Base-by-base conservation (phyloP, 2,329 filamentous ascomycete genomes). In the Phialophora chinensis region DNA sequence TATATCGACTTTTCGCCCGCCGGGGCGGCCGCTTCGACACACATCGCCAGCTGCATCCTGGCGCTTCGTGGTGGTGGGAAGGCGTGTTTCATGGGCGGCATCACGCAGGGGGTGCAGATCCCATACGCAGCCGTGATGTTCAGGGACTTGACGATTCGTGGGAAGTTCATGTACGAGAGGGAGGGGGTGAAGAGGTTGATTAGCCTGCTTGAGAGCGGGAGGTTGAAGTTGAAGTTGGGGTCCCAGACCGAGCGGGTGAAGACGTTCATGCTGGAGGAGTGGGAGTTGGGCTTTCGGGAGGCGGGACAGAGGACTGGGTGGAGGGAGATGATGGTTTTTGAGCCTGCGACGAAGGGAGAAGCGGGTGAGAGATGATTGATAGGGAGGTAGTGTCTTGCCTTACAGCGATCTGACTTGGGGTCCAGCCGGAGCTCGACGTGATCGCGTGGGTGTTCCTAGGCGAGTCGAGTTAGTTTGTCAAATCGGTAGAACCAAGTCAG, bases 181-280 rank as follows among this genome's bases (percentile, higher is more conserved):
- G 23, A 25, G 23, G 23, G 23, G 23, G 23, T 25, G 23, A 25
- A 25, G 23, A 25, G 23, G 23, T 25, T 25, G 23, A 25, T 25
- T 25, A 25, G 23, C 23, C 23, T 25, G 23, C 23, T 25, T 25
- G 23, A 25, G 23, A 25, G 23, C 23, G 23, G 23, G 23, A 25
- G 23, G 23, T 25, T 25, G 23, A 25, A 25, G 23, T 25, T 25
- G 23, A 25, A 25, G 23, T 2, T 25, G 23, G 23, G 23, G 23
- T 25, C 23, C 23, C 23, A 25, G 23, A 1, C 23, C 23, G 23
- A 25, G 23, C 20, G 29, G 1, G n/a, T 55, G 31, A 42, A 56
- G 35, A 29, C 33, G n/a, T 62, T 55, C 31, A 33, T 12, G 8
- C 52, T 62, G 33, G 31, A 62, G 25, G 50, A 62, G 60, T 62